Evolutionary conservation across 345 rosid species (phyloP).

Genomic region (Salix suchowensis): DNA sequence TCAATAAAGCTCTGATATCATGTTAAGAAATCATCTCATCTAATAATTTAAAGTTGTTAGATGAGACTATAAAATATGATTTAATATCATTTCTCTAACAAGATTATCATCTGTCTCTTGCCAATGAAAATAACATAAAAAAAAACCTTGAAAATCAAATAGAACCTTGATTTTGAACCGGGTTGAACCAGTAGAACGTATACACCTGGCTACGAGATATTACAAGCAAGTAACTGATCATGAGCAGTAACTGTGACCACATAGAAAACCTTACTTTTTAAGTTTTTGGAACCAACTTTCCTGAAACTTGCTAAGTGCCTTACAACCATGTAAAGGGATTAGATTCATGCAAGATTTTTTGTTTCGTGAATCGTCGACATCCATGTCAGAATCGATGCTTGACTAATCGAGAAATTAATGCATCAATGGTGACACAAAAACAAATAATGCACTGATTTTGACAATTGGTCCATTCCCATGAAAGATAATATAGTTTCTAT

Average conservation of each 20-base stretch:
- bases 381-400: conserved; percentile 8
- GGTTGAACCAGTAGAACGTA: neutral
- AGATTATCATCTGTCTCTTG: neutral
- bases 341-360: conserved; percentile 1
- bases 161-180: neutral
- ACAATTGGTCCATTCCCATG: neutral
- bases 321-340: neutral
- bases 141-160: neutral
- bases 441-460: neutral
- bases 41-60: too few relatives aligned
- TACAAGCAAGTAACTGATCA: neutral
- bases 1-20: too few relatives aligned
- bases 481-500: neutral
- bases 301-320: neutral
- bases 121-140: too few relatives aligned
- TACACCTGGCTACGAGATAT: neutral
- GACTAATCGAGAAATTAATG: neutral
- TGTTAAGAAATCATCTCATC: too few relatives aligned
- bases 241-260: neutral
- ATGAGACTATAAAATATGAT: too few relatives aligned
- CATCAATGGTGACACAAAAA: neutral
- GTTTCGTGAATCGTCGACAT: neutral
- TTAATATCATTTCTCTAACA: too few relatives aligned
- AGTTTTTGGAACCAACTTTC: neutral
- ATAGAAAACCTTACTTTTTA: neutral